Conservation (phyloP, 345 rosid species). For the Eucalyptus cloeziana region DNA sequence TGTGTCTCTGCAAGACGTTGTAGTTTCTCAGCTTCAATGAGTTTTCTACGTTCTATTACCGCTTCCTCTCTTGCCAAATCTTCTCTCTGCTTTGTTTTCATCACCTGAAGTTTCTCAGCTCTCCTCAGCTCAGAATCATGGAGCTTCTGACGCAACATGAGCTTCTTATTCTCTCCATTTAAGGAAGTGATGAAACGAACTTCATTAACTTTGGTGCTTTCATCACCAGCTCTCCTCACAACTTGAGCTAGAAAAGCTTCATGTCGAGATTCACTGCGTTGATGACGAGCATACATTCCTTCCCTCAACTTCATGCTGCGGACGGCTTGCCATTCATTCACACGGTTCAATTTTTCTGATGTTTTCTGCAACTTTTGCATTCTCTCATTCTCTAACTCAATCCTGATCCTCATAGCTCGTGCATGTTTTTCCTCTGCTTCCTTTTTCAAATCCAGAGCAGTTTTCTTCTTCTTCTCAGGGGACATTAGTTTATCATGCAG, state of each 20-base stretch:
- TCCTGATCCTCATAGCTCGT: conserved; percentile 64
- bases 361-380: conserved; percentile 71
- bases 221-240: conserved; percentile 79
- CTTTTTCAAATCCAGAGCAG: conserved; percentile 50
- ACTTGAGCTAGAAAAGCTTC: conserved; percentile 77
- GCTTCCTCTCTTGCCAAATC: conserved; percentile 81
- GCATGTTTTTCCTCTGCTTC: conserved; percentile 79
- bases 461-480: conserved; percentile 74
- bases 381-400: conserved; percentile 65
- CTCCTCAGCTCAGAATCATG: conserved; percentile 69
- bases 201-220: conserved; percentile 78
- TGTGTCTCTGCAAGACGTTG: conserved; percentile 77
- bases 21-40: conserved; percentile 71
- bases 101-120: conserved; percentile 66
- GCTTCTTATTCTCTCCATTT: conserved; percentile 75
- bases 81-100: conserved; percentile 60
- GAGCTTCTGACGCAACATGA: conserved; percentile 63
- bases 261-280: conserved; percentile 65
- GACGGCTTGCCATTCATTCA: conserved; percentile 75
- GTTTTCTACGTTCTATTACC: conserved; percentile 59
- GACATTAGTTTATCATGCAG: conserved; percentile 66
- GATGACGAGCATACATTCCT: conserved; percentile 74
- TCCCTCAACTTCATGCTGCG: conserved; percentile 61
- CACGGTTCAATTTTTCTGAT: conserved; percentile 60
- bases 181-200: conserved; percentile 75